Conservation (phyloP, 306 rosid species). For the Ammopiptanthus mongolicus region DNA sequence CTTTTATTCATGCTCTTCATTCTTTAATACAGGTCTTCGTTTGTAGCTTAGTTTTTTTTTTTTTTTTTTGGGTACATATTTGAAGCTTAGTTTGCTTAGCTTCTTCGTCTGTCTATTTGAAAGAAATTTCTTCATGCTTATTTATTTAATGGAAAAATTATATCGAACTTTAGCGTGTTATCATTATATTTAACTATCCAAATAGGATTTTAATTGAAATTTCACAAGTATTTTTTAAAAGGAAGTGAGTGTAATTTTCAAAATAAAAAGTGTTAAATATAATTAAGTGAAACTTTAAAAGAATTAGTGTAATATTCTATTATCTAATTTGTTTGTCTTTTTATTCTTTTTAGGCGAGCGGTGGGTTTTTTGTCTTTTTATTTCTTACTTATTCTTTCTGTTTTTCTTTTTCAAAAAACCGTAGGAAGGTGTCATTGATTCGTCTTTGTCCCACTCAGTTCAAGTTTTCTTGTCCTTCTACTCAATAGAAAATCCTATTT, state of each 20-base stretch:
- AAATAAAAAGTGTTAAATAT: too few relatives aligned
- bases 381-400: neutral
- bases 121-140: neutral
- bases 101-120: neutral
- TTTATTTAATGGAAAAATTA: neutral
- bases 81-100: neutral
- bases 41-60: neutral
- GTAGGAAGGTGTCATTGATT: neutral
- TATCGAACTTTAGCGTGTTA: too few relatives aligned
- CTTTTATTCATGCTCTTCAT: neutral
- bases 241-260: too few relatives aligned
- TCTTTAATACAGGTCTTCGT: neutral
- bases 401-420: neutral
- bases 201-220: too few relatives aligned
- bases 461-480: neutral
- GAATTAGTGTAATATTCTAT: too few relatives aligned
- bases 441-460: constrained; percentile 4
- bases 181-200: too few relatives aligned
- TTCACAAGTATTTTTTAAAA: too few relatives aligned
- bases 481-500: neutral
- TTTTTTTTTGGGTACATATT: too few relatives aligned
- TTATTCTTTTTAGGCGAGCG: constrained; percentile 13
- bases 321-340: neutral
- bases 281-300: too few relatives aligned
- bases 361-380: neutral